These are phyloP conservation scores for Sporothrix luriei DNA, from an alignment of 2,329 filamentous ascomycete species.

Conservation along the genomic window DNA sequence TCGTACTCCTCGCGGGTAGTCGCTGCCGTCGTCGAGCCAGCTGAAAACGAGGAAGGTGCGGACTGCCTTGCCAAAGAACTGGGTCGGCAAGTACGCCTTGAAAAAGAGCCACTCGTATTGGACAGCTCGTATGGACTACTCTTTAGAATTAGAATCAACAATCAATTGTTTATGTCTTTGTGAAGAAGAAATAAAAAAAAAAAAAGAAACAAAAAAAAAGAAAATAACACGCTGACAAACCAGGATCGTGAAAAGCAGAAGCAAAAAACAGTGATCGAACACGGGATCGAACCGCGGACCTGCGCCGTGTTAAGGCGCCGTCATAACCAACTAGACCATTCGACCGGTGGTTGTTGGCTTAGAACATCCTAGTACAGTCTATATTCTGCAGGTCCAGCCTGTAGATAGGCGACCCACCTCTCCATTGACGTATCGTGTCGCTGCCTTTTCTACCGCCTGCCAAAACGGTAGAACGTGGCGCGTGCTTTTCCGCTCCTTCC, in stretches of 20 bases:
- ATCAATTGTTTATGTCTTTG: background rate
- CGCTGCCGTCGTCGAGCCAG: no score
- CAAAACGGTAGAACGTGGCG: constrained; percentile 11
- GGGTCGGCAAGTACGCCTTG: no score
- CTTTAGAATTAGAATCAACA: no score
- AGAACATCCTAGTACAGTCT: no score
- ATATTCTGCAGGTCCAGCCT: no score
- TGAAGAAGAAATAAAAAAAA: background rate
- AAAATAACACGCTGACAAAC: background rate
- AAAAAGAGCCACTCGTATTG: no score
- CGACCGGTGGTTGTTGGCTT: constrained; percentile 26
- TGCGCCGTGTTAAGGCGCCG: constrained; percentile 34
- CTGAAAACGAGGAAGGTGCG: background rate
- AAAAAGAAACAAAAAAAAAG: no score
- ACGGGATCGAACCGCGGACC: constrained; percentile 34
- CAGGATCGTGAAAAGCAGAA: background rate
- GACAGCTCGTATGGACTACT: no score
- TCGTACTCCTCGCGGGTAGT: no score
- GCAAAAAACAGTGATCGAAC: constrained; percentile 30
- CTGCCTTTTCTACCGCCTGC: constrained; percentile 22
- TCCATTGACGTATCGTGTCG: constrained; percentile 33
- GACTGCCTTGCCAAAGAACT: background rate
- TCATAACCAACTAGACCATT: constrained; percentile 34
- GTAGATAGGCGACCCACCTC: no score
- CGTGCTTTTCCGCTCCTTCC: constrained; percentile 21